Conservation (phyloP, 1,284 basidiomycete genomes). For the Boletus albobrunnescens region DNA sequence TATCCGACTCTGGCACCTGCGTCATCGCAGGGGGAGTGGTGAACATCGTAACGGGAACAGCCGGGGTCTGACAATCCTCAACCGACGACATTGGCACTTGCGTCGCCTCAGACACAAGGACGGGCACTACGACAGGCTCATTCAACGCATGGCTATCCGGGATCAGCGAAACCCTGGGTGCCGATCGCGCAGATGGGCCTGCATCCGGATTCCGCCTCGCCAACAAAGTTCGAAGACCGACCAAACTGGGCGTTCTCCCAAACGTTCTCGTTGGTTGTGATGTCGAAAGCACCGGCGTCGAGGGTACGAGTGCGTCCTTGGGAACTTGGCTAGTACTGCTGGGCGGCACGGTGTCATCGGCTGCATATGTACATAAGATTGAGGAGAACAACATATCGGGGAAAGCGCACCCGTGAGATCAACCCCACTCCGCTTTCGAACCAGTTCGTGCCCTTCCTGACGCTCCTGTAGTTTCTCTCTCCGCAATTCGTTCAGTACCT, state of each 20-base stretch:
- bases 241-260: constrained; percentile 16
- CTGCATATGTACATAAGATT: constrained; percentile 10
- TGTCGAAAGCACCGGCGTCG: background rate
- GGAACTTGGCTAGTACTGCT: background rate
- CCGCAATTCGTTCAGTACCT: constrained; percentile 24
- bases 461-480: constrained; percentile 2
- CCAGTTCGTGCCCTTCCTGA: background rate
- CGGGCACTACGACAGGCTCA: background rate
- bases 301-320: background rate
- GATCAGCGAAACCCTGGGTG: background rate
- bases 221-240: constrained; percentile 17
- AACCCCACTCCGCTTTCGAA: background rate
- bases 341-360: background rate
- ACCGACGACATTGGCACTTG: background rate
- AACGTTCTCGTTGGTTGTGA: background rate
- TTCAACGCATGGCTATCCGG: background rate
- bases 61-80: background rate
- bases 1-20: background rate
- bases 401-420: constrained; percentile 2
- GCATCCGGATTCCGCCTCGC: constrained; percentile 7
- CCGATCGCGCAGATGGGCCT: background rate
- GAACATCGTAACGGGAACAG: background rate
- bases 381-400: background rate
- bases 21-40: background rate
- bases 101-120: background rate